Evolutionary conservation across 306 rosid genomes (phyloP), one percentile per base, ranked within the genome.

Genomic region (Boehmeria nivea): DNA sequence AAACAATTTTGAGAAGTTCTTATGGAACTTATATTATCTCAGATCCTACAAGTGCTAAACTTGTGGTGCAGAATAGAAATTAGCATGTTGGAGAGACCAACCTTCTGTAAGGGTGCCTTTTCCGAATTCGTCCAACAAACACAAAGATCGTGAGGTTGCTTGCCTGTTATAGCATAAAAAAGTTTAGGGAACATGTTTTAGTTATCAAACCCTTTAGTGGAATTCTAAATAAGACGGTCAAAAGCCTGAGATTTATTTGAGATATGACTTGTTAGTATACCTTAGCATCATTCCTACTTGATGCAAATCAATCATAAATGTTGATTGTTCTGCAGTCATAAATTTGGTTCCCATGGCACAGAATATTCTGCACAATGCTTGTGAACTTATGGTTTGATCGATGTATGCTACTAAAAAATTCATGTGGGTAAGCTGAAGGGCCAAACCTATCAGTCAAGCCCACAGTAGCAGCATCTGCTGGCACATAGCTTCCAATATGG

Each of bases 31-130:
- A 56, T n/a, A n/a, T n/a, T n/a, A n/a, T 68, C 59, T 47, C 20
- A 50, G 17, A 61, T 44, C 43, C 5, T 57, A 14, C 38, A 43
- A 58, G 43, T 61, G 49, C 71, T 45, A 53, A 48, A 49, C 50
- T 15, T 15, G 34, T 45, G 61, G 48, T 40, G 15, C 21, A 39
- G 33, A 56, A 28, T 5, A 44, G 43, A 45, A 19, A 11, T 22
- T 57, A 1, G 28, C 59, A 53, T 40, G 43, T 23, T 39, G 54
- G 63, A 59, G 74, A 74, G 73, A 63, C 87, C 57, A 71, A 91
- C 96, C 96, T 91, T 87, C 99, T 36, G 89, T 87, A 50, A 87
- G 99, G 59, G 95, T 91, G 27, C 99, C 96, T 82, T 87, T 91
- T 65, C 96, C 99, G 75, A 87, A 91, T 77, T 91, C 99, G 73